Base-by-base conservation (phyloP, 176 grass and related monocot genomes). In the Zea luxurians region DNA sequence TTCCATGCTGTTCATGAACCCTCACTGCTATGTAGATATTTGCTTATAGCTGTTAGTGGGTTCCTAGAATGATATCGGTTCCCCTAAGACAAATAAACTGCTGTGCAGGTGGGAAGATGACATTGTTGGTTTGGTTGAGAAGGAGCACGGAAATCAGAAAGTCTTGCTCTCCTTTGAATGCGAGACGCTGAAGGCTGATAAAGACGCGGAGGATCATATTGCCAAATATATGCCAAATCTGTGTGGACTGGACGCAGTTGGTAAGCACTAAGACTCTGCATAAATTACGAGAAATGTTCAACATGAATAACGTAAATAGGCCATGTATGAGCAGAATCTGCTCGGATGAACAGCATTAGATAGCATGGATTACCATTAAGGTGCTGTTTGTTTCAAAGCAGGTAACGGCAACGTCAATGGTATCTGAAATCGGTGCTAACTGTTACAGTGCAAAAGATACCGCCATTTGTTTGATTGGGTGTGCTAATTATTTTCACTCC, bases 141-240 rank as follows among this genome's bases (percentile, higher is more conserved):
- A 92, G 83, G 80, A 94, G 45, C 72, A 91, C 80, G 84, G 82
- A 37, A 92, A 85, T 36, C 42, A 60, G 62, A 83, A 88, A 59
- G 87, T 90, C 43, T 68, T 78, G 50, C 7, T 98, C 40, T 90
- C 89, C 64, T 98, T 98, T 0, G 83, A 90, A 67, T 98, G 95
- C 38, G 91, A 94, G 74, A 94, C 87, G 12, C 67, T 92, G 57
- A 98, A 98, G 75, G 87, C 89, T 49, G 95, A 98, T 36, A 84
- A 86, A 88, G 95, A 88, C 10, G 92, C 89, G 0, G 95, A 94
- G 66, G 89, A 98, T 41, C 89, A 98, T 66, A 79, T 98, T 66
- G 81, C 38, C 79, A 92, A 77, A 59, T 94, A 89, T 54, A 98
- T 98, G 95, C 83, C 95, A 49, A 98, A 90, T 64, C 87, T 94